Conservation (phyloP, 2,329 filamentous ascomycete genomes). For the Cadophora gregata region DNA sequence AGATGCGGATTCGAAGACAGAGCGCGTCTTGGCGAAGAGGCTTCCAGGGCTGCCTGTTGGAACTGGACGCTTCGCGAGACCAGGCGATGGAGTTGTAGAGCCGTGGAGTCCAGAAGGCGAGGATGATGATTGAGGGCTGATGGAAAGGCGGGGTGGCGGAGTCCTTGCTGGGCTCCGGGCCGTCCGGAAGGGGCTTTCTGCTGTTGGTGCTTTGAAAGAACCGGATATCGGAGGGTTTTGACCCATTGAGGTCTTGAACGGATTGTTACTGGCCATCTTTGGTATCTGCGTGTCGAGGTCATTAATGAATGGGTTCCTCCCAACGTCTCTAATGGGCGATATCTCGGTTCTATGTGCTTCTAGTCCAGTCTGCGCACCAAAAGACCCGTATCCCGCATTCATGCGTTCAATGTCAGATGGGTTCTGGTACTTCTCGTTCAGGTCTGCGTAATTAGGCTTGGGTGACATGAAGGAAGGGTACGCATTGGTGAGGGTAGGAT, state of each 20-base stretch:
- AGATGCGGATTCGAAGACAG: slow-evolving; percentile 37
- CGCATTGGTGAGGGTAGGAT: slow-evolving; percentile 31
- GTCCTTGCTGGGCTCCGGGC: neutral
- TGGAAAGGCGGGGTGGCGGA: neutral
- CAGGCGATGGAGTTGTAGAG: neutral
- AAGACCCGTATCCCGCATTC: neutral
- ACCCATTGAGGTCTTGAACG: too few relatives aligned
- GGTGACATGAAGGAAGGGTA: slow-evolving; percentile 31
- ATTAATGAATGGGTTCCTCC: neutral
- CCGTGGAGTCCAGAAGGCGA: neutral
- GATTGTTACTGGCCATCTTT: neutral
- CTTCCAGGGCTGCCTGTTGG: slow-evolving; percentile 29
- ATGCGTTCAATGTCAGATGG: neutral
- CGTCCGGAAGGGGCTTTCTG: neutral
- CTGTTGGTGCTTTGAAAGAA: neutral
- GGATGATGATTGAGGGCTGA: neutral
- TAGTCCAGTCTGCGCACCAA: neutral
- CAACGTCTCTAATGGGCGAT: neutral
- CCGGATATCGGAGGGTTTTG: neutral
- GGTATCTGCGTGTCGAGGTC: neutral
- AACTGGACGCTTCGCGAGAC: slow-evolving; percentile 9
- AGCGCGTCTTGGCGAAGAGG: slow-evolving; percentile 40
- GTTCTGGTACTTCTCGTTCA: slow-evolving; percentile 2
- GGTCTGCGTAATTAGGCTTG: slow-evolving; percentile 22
- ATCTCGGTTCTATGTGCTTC: neutral